Evolutionary conservation across 345 rosid genomes (phyloP), one percentile per base, ranked within the genome.

Genomic region (Linum trigynum): DNA sequence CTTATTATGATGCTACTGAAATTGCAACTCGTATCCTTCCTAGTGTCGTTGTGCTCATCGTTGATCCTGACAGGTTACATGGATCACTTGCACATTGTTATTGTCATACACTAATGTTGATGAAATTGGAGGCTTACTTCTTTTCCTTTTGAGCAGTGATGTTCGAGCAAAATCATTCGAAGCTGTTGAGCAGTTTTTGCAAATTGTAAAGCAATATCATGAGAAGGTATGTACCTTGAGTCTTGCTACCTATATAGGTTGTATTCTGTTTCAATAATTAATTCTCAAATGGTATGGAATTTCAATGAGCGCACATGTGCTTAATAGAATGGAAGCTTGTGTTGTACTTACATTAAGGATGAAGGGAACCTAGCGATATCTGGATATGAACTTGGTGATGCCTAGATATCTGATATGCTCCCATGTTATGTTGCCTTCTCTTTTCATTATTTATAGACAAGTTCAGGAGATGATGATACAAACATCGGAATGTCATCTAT

Each of bases 1-100:
- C 97, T 69, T 86, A 82, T 67, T 94, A 88, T 79, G 99, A 94
- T 66, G 63, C 73, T 69, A 86, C 81, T 35, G 99, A 94, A 82
- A 84, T 94, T 66, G 97, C 99, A 63, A 91, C 97, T 51, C 83
- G 88, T 72, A 82, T 94, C 80, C 95, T 94, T 67, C 99, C 99
- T 1, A 90, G 78, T 71, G 76, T 91, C 70, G 96, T 91, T 73
- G 80, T 87, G 57, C 89, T 94, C 72, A 91, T 91, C 45, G 81
- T 94, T 74, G 99, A 94, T 81, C 83, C 92, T 75, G 97, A 94
- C 86, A 82, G 96, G 99, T 90, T 74, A 64, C 59, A 51, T 67
- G 38, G 37, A 57, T 65, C 14, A 16, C 58, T 12, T 41, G 50
- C 60, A 67, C 48, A 14, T 5, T 9, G 57, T 35, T 3, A 70